Evolutionary conservation across 805 yeast species (phyloP), one percentile per base, ranked within the genome.

Genomic region (Lipomyces sp.): DNA sequence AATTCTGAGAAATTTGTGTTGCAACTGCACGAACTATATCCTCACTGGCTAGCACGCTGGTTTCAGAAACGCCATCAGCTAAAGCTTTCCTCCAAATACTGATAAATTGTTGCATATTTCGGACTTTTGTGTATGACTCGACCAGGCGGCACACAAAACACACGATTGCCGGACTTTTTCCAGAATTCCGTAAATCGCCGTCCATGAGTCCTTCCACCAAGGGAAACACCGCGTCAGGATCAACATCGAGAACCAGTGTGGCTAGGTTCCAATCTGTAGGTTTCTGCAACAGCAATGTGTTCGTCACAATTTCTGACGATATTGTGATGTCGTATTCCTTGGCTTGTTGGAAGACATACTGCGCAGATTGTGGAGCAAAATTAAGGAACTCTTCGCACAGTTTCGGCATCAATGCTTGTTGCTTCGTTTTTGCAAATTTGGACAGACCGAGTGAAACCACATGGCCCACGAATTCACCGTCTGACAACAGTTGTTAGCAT

Each of bases 171-270:
- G 39, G 24, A 29, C 45, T 24, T 24, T 13, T 45, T 5, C 42
- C 24, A 5, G 51, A 30, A 7, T 24, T 24, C n/a, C 51, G 35
- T 30, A 60, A 34, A 30, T 29, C 34, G 4, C 61, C 30, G 15
- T 24, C 50, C n/a, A 64, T 24, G 18, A 63, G 18, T n/a, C 29
- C 13, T 15, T 65, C 62, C 4, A 57, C 57, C 13, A 39, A 11
- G 5, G 65, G 65, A 15, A 68, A 58, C 13, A 68, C 60, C 5
- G 71, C 65, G 37, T 65, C 67, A 10, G 61, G 34, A 57, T 66
- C 71, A 3, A 24, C 37, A 35, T 65, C 67, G 11, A 66, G 39
- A 30, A 68, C 37, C n/a, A 53, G 24, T n/a, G 60, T 53, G 3
- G 60, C 63, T 6, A 68, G 59, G 6, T n/a, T 42, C 71, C 71